Evolutionary conservation across 2,329 filamentous ascomycete species (phyloP).

Genomic region (Cyclaneusma minus): DNA sequence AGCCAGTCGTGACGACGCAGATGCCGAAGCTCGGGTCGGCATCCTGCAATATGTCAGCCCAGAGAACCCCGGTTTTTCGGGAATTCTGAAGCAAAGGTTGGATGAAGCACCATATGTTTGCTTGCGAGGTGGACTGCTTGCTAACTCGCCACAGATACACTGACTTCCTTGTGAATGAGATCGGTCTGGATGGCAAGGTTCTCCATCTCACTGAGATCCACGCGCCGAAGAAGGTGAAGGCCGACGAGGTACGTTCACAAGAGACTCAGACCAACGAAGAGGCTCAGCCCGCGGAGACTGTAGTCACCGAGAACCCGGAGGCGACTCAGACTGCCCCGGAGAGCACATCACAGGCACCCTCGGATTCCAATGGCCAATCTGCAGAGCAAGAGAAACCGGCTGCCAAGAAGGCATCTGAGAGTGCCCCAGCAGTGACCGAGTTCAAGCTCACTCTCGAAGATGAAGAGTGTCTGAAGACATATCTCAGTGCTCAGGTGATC

Average conservation of each 20-base stretch:
- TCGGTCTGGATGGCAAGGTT: slow-evolving; percentile 44
- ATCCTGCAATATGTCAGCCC: slow-evolving; percentile 48
- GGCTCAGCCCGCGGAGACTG: not conserved
- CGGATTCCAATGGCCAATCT: too few relatives aligned
- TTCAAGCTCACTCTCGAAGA: slow-evolving; percentile 27
- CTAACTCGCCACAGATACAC: slow-evolving; percentile 36
- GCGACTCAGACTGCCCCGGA: not conserved
- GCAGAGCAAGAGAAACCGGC: slow-evolving; percentile 7
- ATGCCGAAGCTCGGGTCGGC: slow-evolving; percentile 31
- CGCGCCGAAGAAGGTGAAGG: slow-evolving; percentile 2
- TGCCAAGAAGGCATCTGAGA: not conserved
- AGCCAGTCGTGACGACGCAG: too few relatives aligned
- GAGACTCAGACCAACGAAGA: not conserved
- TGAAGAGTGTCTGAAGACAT: slow-evolving; percentile 22
- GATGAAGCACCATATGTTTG: too few relatives aligned
- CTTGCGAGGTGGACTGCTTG: slow-evolving; percentile 1
- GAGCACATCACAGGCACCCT: too few relatives aligned
- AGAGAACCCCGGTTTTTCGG: slow-evolving; percentile 41
- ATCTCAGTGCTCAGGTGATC: slow-evolving; percentile 34
- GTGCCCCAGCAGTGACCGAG: slow-evolving; percentile 5
- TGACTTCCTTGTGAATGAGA: slow-evolving; percentile 63
- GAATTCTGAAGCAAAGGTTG: slow-evolving; percentile 51
- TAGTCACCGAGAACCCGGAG: slow-evolving; percentile 1
- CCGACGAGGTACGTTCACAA: not conserved
- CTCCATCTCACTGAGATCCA: slow-evolving; percentile 35